Evolutionary conservation across 75 land plant species (phyloP).

Genomic region (Pinus albicaulis): DNA sequence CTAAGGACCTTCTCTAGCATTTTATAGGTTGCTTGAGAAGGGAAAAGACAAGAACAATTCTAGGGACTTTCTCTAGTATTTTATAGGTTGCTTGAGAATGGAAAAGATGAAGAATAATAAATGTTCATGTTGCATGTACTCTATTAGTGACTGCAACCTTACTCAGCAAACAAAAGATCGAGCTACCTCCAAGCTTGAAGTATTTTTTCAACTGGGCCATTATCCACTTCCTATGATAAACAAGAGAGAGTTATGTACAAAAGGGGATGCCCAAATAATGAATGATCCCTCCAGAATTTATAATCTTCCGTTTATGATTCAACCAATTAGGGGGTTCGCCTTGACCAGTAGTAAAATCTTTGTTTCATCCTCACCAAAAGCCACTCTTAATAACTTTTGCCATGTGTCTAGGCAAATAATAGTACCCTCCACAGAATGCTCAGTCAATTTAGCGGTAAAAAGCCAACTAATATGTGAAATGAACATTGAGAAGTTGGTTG

Average conservation of each 20-base stretch:
- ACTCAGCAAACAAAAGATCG: background rate
- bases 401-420: background rate
- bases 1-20: no score
- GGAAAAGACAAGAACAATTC: background rate
- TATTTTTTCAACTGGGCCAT: background rate
- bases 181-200: background rate
- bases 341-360: no score
- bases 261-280: no score
- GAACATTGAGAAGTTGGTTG: background rate
- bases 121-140: background rate
- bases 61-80: background rate
- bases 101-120: background rate
- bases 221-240: background rate
- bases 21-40: no score
- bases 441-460: background rate
- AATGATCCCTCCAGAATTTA: no score
- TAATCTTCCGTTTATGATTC: no score
- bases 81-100: background rate
- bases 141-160: background rate
- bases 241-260: background rate
- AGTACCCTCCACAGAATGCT: background rate
- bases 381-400: background rate
- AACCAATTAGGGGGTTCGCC: no score
- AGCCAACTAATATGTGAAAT: background rate
- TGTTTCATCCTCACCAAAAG: background rate